These are phyloP conservation scores for Eucalyptus cloeziana DNA, from an alignment of 345 rosid species.

Conservation along the genomic window DNA sequence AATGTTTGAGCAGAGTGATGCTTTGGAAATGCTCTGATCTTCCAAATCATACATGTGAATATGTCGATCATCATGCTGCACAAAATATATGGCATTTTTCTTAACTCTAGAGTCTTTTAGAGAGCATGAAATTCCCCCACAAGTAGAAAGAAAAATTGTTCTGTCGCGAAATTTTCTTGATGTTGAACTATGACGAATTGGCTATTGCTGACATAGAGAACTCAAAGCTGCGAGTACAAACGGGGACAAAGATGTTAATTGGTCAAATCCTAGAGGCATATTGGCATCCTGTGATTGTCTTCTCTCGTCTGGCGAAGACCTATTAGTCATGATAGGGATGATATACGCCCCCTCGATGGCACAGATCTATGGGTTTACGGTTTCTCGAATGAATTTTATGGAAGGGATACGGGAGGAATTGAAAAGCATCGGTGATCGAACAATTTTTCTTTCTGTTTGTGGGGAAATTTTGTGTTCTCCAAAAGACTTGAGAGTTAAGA, in stretches of 20 bases:
- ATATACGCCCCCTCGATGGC: neutral
- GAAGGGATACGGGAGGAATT: neutral
- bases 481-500: neutral
- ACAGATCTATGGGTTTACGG: neutral
- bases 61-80: neutral
- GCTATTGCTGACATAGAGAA: neutral
- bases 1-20: neutral
- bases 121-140: neutral
- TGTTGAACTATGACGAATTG: neutral
- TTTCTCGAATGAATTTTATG: neutral
- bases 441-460: neutral
- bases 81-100: neutral
- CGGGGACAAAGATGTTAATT: neutral
- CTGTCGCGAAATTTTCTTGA: neutral
- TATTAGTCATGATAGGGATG: neutral
- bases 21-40: neutral
- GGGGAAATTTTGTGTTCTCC: neutral
- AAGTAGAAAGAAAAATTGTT: neutral
- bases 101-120: neutral
- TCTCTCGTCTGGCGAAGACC: neutral
- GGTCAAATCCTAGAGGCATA: neutral
- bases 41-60: neutral
- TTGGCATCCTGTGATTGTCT: neutral
- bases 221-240: neutral
- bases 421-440: neutral